Evolutionary conservation across 2,329 filamentous ascomycete species (phyloP), one percentile per base, ranked within the genome.

Genomic region (Huntiella bhutanensis): DNA sequence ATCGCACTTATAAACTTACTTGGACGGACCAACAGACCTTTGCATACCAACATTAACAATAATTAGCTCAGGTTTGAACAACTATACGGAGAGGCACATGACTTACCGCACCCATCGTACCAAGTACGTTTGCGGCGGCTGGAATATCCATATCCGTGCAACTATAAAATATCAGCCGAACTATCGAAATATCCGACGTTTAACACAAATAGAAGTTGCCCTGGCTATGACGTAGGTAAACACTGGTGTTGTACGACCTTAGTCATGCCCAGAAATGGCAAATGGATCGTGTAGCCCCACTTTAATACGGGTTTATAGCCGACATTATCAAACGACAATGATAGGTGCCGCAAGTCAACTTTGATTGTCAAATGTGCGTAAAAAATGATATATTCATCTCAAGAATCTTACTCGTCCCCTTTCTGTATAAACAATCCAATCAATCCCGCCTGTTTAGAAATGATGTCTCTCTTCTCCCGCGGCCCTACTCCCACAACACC

Each of bases 21-120:
- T 77, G 73, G 28, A 80, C 62, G 13, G 74, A 80, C 77, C 77
- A 81, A 56, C 75, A 80, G 11, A 74, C 55, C 58, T 62, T 13
- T 17, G 5, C n/a, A 28, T 13, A 13, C 5, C 8, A 38, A 15
- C 34, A 36, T 36, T 3, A 36, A 33, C 7, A n/a, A 13, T 17
- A 13, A 41, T 19, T 11, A 32, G 12, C 13, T 40, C 16, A 43
- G 33, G 5, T 13, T 11, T 15, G 19, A 17, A 22, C 17, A 33
- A 28, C 12, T 22, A 15, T 11, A 5, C 10, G n/a, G 36, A 38
- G n/a, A 10, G 17, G 12, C 5, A 5, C 4, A 1, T 46, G 5
- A 51, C 64, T 48, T 55, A 76, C 67, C 33, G 74, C 74, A 8
- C 75, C 75, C 0, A 74, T 55, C 0, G 70, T 76, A 0, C 75